Conservation (phyloP, 371 early-diverging fungal genomes). For the Phascolomyces articulosus region DNA sequence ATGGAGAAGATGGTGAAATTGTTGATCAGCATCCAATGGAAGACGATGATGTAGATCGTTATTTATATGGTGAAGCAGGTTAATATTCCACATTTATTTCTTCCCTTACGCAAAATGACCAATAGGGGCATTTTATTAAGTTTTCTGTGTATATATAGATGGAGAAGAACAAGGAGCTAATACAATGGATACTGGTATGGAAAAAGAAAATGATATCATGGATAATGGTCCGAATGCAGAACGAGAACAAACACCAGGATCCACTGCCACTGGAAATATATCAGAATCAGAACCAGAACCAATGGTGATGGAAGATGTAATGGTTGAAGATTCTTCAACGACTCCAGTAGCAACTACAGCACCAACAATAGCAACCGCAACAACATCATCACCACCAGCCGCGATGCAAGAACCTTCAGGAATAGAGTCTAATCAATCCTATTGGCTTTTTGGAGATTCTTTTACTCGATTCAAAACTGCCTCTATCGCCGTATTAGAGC, state of each 20-base stretch:
- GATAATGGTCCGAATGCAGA: not conserved
- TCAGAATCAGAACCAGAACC: not conserved
- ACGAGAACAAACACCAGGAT: not conserved
- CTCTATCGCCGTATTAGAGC: slow-evolving; percentile 8
- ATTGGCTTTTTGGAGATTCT: slow-evolving; percentile 53
- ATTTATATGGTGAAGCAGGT: slow-evolving; percentile 35
- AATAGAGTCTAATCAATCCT: slow-evolving; percentile 39
- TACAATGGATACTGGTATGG: not conserved
- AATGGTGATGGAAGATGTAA: not conserved
- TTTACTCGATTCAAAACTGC: slow-evolving; percentile 38
- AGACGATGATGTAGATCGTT: slow-evolving; percentile 38
- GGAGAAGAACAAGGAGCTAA: not conserved
- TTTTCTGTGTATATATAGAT: too few relatives aligned
- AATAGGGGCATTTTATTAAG: too few relatives aligned
- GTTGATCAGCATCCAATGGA: slow-evolving; percentile 9
- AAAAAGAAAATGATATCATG: slow-evolving; percentile 2
- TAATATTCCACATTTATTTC: not conserved
- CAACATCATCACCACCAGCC: not conserved
- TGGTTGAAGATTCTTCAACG: not conserved
- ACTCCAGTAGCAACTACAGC: not conserved
- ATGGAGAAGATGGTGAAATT: not conserved
- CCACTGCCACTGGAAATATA: not conserved
- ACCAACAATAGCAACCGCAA: not conserved
- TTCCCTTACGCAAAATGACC: too few relatives aligned
- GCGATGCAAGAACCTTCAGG: too few relatives aligned